These are phyloP conservation scores for Botrytis cinerea DNA, from an alignment of 2,329 filamentous ascomycete species.

Conservation along the genomic window DNA sequence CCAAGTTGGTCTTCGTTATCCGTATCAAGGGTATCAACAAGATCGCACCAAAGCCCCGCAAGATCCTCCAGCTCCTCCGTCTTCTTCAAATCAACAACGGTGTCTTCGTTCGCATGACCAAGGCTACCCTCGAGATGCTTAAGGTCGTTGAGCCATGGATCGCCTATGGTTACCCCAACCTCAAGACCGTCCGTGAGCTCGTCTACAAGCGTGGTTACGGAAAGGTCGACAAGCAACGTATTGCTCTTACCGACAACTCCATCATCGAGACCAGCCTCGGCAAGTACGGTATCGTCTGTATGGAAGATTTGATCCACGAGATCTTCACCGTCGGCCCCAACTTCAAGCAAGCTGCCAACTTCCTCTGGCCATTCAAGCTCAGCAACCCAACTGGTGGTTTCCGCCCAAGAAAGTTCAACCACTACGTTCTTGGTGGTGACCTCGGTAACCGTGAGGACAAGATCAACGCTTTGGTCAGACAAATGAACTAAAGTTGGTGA, in stretches of 20 bases:
- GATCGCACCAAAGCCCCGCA: slow-evolving; percentile 99
- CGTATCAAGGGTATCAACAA: slow-evolving; percentile 99
- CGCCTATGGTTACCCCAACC: slow-evolving; percentile 98
- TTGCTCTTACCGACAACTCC: slow-evolving; percentile 94
- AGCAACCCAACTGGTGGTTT: slow-evolving; percentile 98
- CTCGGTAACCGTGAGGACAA: slow-evolving; percentile 95
- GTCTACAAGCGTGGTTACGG: slow-evolving; percentile 99
- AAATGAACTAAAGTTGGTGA: slow-evolving; percentile 27
- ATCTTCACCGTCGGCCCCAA: slow-evolving; percentile 98
- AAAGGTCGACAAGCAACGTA: slow-evolving; percentile 97
- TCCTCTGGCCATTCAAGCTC: slow-evolving; percentile 99
- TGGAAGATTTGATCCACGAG: slow-evolving; percentile 99
- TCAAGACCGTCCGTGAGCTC: slow-evolving; percentile 98
- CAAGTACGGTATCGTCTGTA: slow-evolving; percentile 98
- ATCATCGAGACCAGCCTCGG: slow-evolving; percentile 96
- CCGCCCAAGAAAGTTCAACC: slow-evolving; percentile 82
- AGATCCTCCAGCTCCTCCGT: slow-evolving; percentile 99
- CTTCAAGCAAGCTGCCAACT: slow-evolving; percentile 99
- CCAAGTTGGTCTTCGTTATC: slow-evolving; percentile 95
- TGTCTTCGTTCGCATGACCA: slow-evolving; percentile 96
- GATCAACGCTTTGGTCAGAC: slow-evolving; percentile 30
- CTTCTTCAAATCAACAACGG: slow-evolving; percentile 99
- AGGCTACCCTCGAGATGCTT: slow-evolving; percentile 96
- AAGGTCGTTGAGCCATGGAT: slow-evolving; percentile 99
- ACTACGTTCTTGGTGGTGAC: slow-evolving; percentile 72